A percentile compares a stretch with the other conserved stretches of the same genome.
These are phyloP conservation scores for Saccharomyces hybrid DNA, from an alignment of 1,139 yeast species.

Conservation along the genomic window DNA sequence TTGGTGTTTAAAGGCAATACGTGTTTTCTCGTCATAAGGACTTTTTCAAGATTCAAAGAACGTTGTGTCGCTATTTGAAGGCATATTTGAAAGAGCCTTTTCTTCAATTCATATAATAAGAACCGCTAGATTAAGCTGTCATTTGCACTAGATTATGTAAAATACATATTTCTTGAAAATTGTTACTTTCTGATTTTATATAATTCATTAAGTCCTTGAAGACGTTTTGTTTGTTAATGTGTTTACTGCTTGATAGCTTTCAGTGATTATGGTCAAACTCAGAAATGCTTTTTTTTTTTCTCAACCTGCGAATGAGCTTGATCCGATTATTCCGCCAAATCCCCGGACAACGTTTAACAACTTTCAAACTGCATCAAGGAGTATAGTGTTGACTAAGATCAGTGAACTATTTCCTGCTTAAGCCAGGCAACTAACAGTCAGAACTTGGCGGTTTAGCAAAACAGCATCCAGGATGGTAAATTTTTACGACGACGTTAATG, in stretches of 20 bases:
- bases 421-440: background rate
- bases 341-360: background rate
- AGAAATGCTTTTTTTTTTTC: background rate
- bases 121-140: background rate
- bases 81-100: background rate
- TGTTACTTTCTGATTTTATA: background rate
- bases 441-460: background rate
- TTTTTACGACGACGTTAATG: background rate
- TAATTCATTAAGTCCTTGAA: background rate
- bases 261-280: background rate
- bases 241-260: background rate
- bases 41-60: background rate
- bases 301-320: background rate
- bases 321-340: background rate
- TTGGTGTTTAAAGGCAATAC: slow-evolving; percentile 10
- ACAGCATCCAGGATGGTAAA: slow-evolving; percentile 1
- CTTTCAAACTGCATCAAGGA: background rate
- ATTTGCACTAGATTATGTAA: background rate
- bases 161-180: background rate
- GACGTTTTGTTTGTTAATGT: background rate
- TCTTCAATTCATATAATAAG: background rate
- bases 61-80: background rate
- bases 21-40: background rate
- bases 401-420: background rate
- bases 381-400: background rate